phyloP scores from a whole-genome alignment of 495 filamentous ascomycete genomes.

The Rusavskia elegans region DNA sequence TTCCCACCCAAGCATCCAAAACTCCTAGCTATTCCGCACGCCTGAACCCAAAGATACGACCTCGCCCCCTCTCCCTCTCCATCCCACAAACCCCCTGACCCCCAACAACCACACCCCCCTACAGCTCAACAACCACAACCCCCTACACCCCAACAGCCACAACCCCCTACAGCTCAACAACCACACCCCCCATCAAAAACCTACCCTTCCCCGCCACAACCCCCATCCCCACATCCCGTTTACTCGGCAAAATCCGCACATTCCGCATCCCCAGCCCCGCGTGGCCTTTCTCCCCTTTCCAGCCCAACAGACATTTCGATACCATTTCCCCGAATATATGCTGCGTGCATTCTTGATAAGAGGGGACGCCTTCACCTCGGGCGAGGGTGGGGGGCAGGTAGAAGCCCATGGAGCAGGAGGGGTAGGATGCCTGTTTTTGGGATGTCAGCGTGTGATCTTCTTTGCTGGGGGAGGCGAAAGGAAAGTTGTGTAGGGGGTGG shows the following conservation, averaged over 20 bases:
- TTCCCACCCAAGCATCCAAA: too few species aligned
- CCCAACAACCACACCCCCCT: too few species aligned
- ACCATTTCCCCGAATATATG: not conserved
- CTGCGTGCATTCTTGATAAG: not conserved
- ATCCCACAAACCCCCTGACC: too few species aligned
- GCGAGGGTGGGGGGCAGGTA: not conserved
- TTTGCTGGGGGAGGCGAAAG: too few species aligned
- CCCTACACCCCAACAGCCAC: too few species aligned
- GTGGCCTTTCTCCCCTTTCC: not conserved
- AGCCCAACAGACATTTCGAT: not conserved
- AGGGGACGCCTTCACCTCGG: not conserved
- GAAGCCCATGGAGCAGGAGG: not conserved
- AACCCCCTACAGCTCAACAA: too few species aligned
- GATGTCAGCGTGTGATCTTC: too few species aligned
- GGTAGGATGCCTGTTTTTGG: not conserved
- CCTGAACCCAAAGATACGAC: too few species aligned
- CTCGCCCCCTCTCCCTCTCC: too few species aligned
- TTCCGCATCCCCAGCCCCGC: not conserved
- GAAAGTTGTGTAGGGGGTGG: too few species aligned
- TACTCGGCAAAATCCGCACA: not conserved
- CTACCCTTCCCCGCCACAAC: not conserved
- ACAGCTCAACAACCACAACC: too few species aligned
- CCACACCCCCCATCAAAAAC: not conserved
- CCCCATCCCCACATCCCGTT: not conserved
- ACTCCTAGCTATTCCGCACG: too few species aligned